Percentiles rank a stretch among this genome's conserved stretches.
Conservation (phyloP, 2,329 filamentous ascomycete genomes). For the Fusarium sp. region DNA sequence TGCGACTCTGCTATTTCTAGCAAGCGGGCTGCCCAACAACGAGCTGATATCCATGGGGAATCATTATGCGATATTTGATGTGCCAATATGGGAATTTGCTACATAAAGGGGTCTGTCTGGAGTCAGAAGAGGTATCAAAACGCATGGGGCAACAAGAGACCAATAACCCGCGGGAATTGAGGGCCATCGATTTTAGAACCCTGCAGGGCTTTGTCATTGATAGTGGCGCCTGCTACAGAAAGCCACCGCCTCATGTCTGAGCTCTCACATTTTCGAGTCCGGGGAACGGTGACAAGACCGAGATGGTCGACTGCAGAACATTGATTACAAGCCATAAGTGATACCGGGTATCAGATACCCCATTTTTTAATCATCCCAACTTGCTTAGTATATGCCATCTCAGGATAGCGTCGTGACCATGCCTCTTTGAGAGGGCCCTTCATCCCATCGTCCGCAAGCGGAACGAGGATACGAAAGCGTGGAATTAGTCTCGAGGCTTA, state of each 20-base stretch:
- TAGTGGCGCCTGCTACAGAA: conserved; percentile 2
- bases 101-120: too few species aligned
- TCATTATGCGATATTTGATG: background rate
- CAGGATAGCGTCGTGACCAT: background rate
- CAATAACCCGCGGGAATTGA: background rate
- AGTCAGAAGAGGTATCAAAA: background rate
- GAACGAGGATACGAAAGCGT: background rate
- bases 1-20: too few species aligned
- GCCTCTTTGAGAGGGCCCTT: conserved; percentile 2
- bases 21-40: too few species aligned
- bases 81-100: background rate
- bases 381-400: background rate
- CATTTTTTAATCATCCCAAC: background rate
- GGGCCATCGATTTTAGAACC: background rate
- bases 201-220: background rate
- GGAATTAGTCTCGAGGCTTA: background rate
- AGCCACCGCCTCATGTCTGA: background rate
- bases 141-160: background rate
- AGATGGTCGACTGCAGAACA: background rate
- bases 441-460: conserved; percentile 15
- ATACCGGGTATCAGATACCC: background rate
- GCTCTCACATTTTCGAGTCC: background rate
- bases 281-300: background rate
- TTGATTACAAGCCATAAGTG: background rate
- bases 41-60: too few species aligned